These are phyloP conservation scores for Aspergillus quadrilineatus DNA, from an alignment of 2,329 filamentous ascomycete genomes.

Conservation along the genomic window DNA sequence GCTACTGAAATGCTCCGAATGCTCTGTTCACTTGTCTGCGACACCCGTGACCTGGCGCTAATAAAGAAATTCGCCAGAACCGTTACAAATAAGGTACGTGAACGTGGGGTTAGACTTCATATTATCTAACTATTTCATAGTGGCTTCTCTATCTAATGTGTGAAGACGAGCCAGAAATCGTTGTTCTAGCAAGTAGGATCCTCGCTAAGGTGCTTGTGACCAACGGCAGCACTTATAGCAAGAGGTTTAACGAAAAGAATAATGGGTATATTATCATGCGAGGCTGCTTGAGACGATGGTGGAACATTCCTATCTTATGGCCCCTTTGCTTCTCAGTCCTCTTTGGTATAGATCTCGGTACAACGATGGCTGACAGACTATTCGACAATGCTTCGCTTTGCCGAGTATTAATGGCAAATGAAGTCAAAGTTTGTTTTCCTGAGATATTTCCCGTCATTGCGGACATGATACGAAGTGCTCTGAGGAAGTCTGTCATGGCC, in stretches of 20 bases:
- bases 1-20: conserved; percentile 73
- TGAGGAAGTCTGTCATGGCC: conserved; percentile 64
- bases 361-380: conserved; percentile 68
- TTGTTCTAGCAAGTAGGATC: conserved; percentile 78
- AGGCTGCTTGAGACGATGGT: conserved; percentile 78
- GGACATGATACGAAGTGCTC: conserved; percentile 80
- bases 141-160: conserved; percentile 91
- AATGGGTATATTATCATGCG: conserved; percentile 87
- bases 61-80: conserved; percentile 89
- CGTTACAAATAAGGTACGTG: conserved; percentile 83
- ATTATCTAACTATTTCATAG: conserved; percentile 43
- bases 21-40: conserved; percentile 75
- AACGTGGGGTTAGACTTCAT: not conserved
- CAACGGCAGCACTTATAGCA: conserved; percentile 76
- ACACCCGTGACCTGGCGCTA: conserved; percentile 64
- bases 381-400: conserved; percentile 74
- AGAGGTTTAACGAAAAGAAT: conserved; percentile 81
- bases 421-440: conserved; percentile 67
- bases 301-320: conserved; percentile 83
- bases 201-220: conserved; percentile 78
- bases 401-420: conserved; percentile 65
- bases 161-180: conserved; percentile 79
- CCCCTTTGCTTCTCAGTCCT: conserved; percentile 83
- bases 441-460: conserved; percentile 78
- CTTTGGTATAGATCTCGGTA: conserved; percentile 77